A percentile compares a stretch with the other conserved stretches of the same genome.
These are phyloP conservation scores for Furcasterigmium furcatum DNA, from an alignment of 2,329 filamentous ascomycete species.

Conservation along the genomic window DNA sequence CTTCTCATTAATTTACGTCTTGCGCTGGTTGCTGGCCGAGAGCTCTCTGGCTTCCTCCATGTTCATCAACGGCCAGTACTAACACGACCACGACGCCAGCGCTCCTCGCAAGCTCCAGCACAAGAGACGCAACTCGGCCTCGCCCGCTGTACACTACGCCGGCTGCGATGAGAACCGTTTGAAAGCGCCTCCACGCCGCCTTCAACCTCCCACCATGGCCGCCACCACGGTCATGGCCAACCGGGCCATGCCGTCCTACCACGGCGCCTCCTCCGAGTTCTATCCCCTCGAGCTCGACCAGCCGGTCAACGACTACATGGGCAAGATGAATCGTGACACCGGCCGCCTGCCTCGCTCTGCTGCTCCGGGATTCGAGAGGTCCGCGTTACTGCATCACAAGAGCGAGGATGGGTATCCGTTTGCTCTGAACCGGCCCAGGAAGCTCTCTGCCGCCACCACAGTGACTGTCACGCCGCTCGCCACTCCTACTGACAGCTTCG, in stretches of 20 bases:
- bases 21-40: too few species aligned
- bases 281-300: constrained; percentile 9
- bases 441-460: constrained; percentile 25
- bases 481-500: constrained; percentile 23
- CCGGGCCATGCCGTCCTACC: constrained; percentile 10
- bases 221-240: constrained; percentile 6
- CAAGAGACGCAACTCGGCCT: constrained; percentile 12
- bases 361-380: background rate
- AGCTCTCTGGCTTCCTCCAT: background rate
- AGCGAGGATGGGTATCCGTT: background rate
- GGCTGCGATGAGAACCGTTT: constrained; percentile 10
- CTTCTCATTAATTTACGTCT: too few species aligned
- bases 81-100: constrained; percentile 1
- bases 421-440: constrained; percentile 30
- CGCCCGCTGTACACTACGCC: constrained; percentile 7
- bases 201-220: constrained; percentile 3
- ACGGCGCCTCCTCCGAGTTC: constrained; percentile 9
- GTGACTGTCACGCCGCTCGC: constrained; percentile 19
- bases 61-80: too few species aligned
- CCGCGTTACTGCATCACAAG: constrained; percentile 1
- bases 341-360: background rate
- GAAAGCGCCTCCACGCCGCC: constrained; percentile 9
- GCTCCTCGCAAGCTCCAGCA: constrained; percentile 11
- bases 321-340: background rate
- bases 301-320: constrained; percentile 1